phyloP scores from a whole-genome alignment of 257 asterid genomes.

The Capsicum pubescens region DNA sequence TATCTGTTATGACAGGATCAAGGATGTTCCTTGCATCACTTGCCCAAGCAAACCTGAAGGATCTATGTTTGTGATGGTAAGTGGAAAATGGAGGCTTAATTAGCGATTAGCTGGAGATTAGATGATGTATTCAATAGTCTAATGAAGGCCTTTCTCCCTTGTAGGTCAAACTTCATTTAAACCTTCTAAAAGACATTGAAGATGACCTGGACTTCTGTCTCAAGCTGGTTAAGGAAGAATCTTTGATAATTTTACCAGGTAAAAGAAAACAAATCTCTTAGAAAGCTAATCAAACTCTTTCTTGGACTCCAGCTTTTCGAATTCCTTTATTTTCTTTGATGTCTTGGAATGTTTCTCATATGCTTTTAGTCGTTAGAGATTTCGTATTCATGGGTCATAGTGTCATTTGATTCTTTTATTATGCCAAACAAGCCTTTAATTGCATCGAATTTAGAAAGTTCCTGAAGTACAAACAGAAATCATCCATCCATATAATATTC shows the following conservation, averaged over 20 bases:
- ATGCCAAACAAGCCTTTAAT: neutral
- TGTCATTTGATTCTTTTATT: neutral
- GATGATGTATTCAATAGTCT: constrained; percentile 4
- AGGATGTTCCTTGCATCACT: constrained; percentile 69
- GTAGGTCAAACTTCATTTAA: constrained; percentile 65
- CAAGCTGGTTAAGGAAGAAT: constrained; percentile 70
- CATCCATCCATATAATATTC: neutral
- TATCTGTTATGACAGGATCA: constrained; percentile 46
- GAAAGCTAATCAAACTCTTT: neutral
- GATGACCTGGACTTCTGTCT: constrained; percentile 72
- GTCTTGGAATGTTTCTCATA: neutral
- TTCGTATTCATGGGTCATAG: neutral
- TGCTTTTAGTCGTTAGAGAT: neutral
- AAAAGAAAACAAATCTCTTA: neutral
- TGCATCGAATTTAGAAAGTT: neutral
- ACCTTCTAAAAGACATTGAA: constrained; percentile 55
- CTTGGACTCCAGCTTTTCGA: neutral
- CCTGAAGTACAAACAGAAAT: constrained; percentile 3
- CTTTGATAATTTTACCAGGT: constrained; percentile 70
- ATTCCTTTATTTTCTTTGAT: neutral
- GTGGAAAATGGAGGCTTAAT: constrained; percentile 16
- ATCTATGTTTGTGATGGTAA: constrained; percentile 85
- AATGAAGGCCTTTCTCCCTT: constrained; percentile 21
- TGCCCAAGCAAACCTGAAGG: constrained; percentile 93
- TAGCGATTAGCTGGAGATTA: neutral